Evolutionary conservation across 352 stramenopile species (phyloP).

Genomic region (Phytopythium cucurbitacearum): DNA sequence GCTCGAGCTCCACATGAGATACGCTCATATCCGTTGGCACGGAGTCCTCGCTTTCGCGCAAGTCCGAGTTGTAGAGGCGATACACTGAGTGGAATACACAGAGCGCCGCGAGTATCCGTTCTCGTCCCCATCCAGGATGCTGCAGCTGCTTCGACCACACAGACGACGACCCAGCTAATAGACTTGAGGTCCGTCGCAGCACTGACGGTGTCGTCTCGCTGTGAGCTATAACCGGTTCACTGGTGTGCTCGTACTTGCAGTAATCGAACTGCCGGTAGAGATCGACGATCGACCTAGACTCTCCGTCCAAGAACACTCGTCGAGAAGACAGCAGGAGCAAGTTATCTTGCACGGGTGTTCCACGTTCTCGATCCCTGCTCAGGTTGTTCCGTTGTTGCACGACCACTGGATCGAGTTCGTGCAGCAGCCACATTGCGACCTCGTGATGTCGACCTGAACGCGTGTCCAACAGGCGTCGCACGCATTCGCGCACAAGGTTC

Average conservation of each 20-base stretch:
- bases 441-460: no score
- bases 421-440: no score
- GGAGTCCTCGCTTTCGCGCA: background rate
- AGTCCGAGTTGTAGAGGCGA: constrained; percentile 17
- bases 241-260: constrained; percentile 13
- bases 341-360: no score
- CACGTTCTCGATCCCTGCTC: no score
- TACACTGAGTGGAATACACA: constrained; percentile 54
- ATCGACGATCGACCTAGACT: no score
- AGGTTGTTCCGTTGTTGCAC: no score
- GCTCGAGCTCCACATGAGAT: constrained; percentile 40
- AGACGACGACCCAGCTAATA: no score
- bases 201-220: constrained; percentile 10
- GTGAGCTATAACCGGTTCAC: background rate
- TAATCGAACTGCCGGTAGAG: constrained; percentile 3
- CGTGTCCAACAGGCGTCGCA: no score
- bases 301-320: no score
- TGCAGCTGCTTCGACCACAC: constrained; percentile 14
- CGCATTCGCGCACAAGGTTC: no score
- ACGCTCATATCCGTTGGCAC: constrained; percentile 29
- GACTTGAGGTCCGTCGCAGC: constrained; percentile 14
- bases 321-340: no score
- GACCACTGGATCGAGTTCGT: no score
- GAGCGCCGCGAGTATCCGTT: constrained; percentile 16
- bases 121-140: constrained; percentile 9